Evolutionary conservation across 129 eudicot genomes (phyloP).

Genomic region (Heracleum sosnowskyi): DNA sequence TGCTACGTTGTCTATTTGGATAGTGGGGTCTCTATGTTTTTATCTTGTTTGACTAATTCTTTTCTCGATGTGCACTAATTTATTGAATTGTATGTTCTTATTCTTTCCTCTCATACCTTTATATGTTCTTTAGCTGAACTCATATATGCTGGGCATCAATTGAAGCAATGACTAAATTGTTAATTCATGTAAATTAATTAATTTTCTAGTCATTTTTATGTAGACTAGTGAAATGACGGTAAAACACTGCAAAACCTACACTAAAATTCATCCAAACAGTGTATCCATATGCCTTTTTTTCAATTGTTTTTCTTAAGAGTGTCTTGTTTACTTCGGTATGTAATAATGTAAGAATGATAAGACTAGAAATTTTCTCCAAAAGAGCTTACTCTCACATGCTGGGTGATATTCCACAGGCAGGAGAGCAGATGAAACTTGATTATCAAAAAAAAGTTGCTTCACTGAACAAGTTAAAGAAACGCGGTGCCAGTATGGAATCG

Average conservation of each 20-base stretch:
- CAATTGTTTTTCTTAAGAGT: background rate
- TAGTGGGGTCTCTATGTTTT: too few relatives aligned
- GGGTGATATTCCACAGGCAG: constrained; percentile 60
- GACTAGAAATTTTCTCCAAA: background rate
- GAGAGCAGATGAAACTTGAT: constrained; percentile 85
- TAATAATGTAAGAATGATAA: background rate
- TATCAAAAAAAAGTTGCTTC: constrained; percentile 83
- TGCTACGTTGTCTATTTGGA: background rate
- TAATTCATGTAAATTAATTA: background rate
- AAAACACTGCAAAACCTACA: background rate
- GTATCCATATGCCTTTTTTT: background rate
- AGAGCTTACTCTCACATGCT: constrained; percentile 6
- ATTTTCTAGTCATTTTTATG: background rate
- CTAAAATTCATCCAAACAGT: background rate
- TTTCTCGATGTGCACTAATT: background rate
- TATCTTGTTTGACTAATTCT: background rate
- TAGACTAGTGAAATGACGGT: background rate
- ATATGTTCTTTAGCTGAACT: too few relatives aligned
- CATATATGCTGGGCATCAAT: background rate
- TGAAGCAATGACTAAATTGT: background rate
- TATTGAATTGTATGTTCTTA: background rate
- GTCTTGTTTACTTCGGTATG: background rate
- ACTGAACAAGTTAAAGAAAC: constrained; percentile 78
- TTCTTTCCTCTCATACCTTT: background rate
- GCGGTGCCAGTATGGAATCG: constrained; percentile 63